These are phyloP conservation scores for Perkinsus chesapeaki DNA, from an alignment of 169 alveolate species.

Conservation along the genomic window DNA sequence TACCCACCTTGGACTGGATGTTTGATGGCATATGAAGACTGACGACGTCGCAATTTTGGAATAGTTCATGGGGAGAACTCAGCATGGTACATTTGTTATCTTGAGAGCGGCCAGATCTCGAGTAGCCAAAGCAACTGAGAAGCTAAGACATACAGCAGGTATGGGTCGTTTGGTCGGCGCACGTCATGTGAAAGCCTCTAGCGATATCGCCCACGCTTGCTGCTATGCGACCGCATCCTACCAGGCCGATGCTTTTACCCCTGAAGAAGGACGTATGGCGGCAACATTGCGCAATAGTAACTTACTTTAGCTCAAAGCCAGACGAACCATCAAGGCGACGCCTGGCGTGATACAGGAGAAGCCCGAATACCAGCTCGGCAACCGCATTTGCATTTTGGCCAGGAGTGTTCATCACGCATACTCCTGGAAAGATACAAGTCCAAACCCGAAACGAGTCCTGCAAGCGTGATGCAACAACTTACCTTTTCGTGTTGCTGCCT, in stretches of 20 bases:
- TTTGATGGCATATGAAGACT: neutral
- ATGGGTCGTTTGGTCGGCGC: neutral
- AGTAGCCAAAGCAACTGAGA: neutral
- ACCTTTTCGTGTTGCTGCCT: slow-evolving; percentile 41
- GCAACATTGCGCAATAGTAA: too few relatives aligned
- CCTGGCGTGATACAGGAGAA: slow-evolving; percentile 45
- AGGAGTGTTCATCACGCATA: slow-evolving; percentile 60
- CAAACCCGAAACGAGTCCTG: neutral
- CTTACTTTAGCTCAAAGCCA: neutral
- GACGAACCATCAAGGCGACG: slow-evolving; percentile 13
- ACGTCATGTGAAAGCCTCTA: neutral
- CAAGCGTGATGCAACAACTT: neutral
- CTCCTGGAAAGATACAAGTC: neutral
- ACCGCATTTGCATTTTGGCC: slow-evolving; percentile 66
- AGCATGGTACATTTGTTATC: neutral
- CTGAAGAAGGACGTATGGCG: neutral
- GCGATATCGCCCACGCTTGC: neutral
- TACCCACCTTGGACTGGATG: neutral
- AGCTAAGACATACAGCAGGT: neutral
- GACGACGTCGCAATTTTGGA: neutral
- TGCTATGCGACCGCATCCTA: neutral
- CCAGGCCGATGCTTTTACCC: neutral
- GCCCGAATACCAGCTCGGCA: slow-evolving; percentile 59
- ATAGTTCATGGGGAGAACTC: neutral
- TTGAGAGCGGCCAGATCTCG: neutral